These are phyloP conservation scores for Candida yuanshanica DNA, from an alignment of 805 yeast genomes.

Conservation along the genomic window DNA sequence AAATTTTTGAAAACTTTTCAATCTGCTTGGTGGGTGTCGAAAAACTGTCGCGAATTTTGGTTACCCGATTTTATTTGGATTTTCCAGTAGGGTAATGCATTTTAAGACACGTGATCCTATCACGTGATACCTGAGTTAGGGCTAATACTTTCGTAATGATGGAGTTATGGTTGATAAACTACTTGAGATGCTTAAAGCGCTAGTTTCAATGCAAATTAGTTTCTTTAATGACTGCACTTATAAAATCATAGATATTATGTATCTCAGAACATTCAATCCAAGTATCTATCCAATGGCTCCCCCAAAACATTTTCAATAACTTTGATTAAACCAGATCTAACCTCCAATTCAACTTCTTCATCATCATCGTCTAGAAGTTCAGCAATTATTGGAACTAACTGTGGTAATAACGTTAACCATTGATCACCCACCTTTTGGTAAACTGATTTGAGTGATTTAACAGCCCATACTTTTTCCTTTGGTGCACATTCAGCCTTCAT, in stretches of 20 bases:
- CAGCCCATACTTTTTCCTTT: conserved; percentile 72
- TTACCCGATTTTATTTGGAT: not conserved
- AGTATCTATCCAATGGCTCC: conserved; percentile 85
- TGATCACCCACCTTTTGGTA: conserved; percentile 92
- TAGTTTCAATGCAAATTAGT: not conserved
- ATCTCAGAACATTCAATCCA: conserved; percentile 31
- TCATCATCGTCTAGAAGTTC: conserved; percentile 95
- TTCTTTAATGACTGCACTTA: not conserved
- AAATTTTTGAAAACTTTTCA: conserved; percentile 5
- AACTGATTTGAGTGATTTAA: conserved; percentile 69
- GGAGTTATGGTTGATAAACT: too few relatives aligned
- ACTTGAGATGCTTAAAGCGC: not conserved
- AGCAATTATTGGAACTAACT: conserved; percentile 91
- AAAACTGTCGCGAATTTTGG: not conserved
- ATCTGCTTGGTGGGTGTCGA: not conserved
- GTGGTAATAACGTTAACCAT: conserved; percentile 89
- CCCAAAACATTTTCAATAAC: conserved; percentile 91
- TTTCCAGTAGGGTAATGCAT: not conserved
- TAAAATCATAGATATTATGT: not conserved
- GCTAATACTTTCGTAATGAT: too few relatives aligned
- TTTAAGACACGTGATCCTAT: not conserved
- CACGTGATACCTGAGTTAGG: not conserved
- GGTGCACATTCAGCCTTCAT: conserved; percentile 58
- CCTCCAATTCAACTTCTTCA: conserved; percentile 87
- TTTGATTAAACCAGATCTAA: conserved; percentile 82